Conservation (phyloP, 139 green algal species). For the Chlamydomonas sp. region DNA sequence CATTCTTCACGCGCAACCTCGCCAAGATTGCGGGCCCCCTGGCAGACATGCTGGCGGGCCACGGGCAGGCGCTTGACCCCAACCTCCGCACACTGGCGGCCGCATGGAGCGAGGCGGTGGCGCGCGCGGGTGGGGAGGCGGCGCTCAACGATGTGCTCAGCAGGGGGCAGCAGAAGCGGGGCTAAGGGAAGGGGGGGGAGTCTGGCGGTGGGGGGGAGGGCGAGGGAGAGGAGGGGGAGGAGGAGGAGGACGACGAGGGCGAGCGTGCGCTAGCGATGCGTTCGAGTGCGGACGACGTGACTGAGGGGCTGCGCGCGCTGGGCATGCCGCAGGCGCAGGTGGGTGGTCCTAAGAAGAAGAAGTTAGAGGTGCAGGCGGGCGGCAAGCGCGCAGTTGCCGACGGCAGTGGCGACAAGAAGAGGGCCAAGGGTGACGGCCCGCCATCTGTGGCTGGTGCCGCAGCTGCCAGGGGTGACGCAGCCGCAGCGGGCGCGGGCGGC, state of each 20-base stretch:
- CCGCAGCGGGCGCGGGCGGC: neutral
- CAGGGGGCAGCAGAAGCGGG: neutral
- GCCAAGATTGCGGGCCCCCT: slow-evolving; percentile 53
- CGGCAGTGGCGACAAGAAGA: neutral
- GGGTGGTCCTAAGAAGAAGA: slow-evolving; percentile 1
- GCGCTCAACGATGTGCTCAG: slow-evolving; percentile 5
- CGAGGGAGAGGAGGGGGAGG: slow-evolving; percentile 9
- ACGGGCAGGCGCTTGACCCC: slow-evolving; percentile 66
- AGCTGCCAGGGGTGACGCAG: neutral
- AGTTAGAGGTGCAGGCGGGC: neutral
- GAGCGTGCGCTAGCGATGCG: slow-evolving; percentile 9
- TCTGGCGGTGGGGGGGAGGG: neutral
- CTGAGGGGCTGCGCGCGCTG: slow-evolving; percentile 27
- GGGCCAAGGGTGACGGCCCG: neutral
- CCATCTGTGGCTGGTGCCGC: neutral
- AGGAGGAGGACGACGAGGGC: slow-evolving; percentile 10
- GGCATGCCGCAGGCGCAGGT: neutral
- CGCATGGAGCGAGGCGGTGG: slow-evolving; percentile 47
- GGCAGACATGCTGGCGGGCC: slow-evolving; percentile 54
- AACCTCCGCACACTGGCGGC: slow-evolving; percentile 67
- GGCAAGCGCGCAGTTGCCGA: neutral
- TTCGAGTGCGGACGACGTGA: slow-evolving; percentile 17
- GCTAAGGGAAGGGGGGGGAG: neutral
- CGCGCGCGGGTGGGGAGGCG: slow-evolving; percentile 21
- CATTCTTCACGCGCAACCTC: slow-evolving; percentile 83